These are phyloP conservation scores for Tolypocladium amazonense DNA, from an alignment of 2,329 filamentous ascomycete genomes.

Conservation along the genomic window DNA sequence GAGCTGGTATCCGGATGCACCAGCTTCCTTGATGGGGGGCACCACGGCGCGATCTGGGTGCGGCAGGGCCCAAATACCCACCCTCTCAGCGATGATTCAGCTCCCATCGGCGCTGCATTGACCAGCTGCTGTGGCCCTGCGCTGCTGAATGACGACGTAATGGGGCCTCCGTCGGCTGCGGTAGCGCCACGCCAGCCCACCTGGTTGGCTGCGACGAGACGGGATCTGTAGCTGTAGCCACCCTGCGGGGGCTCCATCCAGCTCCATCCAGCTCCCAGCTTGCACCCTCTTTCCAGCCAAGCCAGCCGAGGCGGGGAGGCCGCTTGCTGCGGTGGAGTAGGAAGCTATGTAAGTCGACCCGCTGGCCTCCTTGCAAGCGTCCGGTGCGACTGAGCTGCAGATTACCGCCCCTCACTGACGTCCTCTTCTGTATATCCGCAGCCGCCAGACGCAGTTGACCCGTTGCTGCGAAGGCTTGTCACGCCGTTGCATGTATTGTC, in stretches of 20 bases:
- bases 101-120: not conserved
- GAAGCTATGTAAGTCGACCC: not conserved
- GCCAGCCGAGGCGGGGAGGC: not conserved
- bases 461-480: not conserved
- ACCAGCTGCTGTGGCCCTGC: not conserved
- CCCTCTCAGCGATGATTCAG: not conserved
- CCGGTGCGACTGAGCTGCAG: not conserved
- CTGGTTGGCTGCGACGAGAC: not conserved
- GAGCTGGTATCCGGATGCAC: not conserved
- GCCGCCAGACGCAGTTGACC: not conserved
- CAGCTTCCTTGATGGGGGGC: not conserved
- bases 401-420: not conserved
- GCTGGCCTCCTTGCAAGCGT: not conserved
- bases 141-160: conserved; percentile 7
- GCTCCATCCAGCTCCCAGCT: not conserved
- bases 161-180: not conserved
- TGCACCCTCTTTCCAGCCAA: not conserved
- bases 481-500: not conserved
- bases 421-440: not conserved
- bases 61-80: not conserved
- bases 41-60: not conserved
- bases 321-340: not conserved
- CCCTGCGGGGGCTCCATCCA: not conserved
- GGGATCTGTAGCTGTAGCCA: not conserved
- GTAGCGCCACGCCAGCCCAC: not conserved